Percentiles rank a stretch among this genome's conserved stretches.
These are phyloP conservation scores for Fraxinus quadrangulata DNA, from an alignment of 257 asterid species.

Conservation along the genomic window DNA sequence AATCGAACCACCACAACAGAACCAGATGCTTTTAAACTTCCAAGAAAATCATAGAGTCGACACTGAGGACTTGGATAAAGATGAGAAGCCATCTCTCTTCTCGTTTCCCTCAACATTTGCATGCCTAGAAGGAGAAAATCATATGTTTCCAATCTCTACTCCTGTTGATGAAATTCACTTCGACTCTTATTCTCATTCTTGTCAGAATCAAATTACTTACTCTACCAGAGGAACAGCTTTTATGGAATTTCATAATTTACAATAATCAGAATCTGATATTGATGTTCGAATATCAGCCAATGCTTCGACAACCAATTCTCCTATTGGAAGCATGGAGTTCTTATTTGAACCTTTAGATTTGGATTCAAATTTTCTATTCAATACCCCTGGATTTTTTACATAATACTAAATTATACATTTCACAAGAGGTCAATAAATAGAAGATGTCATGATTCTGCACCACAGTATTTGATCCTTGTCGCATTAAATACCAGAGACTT, in stretches of 20 bases:
- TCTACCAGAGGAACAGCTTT: slow-evolving; percentile 22
- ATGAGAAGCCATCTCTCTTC: slow-evolving; percentile 43
- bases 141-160: slow-evolving; percentile 36
- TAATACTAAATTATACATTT: not conserved
- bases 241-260: slow-evolving; percentile 12
- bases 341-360: not conserved
- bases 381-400: not conserved
- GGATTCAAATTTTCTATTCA: not conserved
- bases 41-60: slow-evolving; percentile 56
- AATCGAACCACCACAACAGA: slow-evolving; percentile 41
- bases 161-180: slow-evolving; percentile 45
- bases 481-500: too few species aligned
- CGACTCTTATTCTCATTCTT: slow-evolving; percentile 48
- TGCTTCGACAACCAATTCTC: not conserved
- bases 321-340: not conserved
- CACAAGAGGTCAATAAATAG: not conserved
- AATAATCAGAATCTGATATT: not conserved
- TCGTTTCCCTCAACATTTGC: slow-evolving; percentile 53
- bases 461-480: too few species aligned
- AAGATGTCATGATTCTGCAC: too few species aligned
- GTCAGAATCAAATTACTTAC: slow-evolving; percentile 42
- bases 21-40: slow-evolving; percentile 43
- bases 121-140: slow-evolving; percentile 38
- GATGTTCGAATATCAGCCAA: not conserved
- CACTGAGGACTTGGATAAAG: slow-evolving; percentile 44